A percentile compares a stretch with the other conserved stretches of the same genome.
These are phyloP conservation scores for Phytophthora pseudosyringae DNA, from an alignment of 352 stramenopile species.

Conservation along the genomic window DNA sequence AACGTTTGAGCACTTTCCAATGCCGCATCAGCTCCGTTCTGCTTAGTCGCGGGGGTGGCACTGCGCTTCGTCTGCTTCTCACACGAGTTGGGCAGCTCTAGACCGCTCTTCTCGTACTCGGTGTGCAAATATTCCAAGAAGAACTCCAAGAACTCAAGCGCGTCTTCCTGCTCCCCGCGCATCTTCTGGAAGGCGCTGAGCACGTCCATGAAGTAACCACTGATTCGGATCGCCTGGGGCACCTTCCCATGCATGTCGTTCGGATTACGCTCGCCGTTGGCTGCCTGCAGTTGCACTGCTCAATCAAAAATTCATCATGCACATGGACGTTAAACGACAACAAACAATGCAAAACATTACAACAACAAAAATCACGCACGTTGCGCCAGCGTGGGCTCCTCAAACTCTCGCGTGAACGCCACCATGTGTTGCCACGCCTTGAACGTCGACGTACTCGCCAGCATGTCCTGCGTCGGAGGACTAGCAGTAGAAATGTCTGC, in stretches of 20 bases:
- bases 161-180: constrained; percentile 82
- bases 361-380: constrained; percentile 49
- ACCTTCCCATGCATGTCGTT: constrained; percentile 56
- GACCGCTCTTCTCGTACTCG: constrained; percentile 79
- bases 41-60: constrained; percentile 4
- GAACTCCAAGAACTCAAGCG: constrained; percentile 89
- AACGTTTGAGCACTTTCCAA: constrained; percentile 40
- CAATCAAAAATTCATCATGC: constrained; percentile 5
- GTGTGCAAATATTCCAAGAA: constrained; percentile 85
- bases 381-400: constrained; percentile 76
- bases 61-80: constrained; percentile 67
- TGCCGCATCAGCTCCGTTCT: constrained; percentile 14
- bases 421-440: constrained; percentile 83
- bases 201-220: constrained; percentile 83
- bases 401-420: constrained; percentile 81
- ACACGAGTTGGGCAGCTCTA: constrained; percentile 61
- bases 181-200: constrained; percentile 86
- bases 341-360: not conserved
- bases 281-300: constrained; percentile 36
- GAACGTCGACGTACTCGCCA: constrained; percentile 56
- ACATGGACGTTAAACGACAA: constrained; percentile 1
- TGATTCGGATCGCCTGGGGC: constrained; percentile 77
- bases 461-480: constrained; percentile 49
- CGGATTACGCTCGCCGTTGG: constrained; percentile 22
- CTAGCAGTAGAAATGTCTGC: constrained; percentile 65